These are phyloP conservation scores for Datura wrightii DNA, from an alignment of 257 asterid genomes.

Conservation along the genomic window DNA sequence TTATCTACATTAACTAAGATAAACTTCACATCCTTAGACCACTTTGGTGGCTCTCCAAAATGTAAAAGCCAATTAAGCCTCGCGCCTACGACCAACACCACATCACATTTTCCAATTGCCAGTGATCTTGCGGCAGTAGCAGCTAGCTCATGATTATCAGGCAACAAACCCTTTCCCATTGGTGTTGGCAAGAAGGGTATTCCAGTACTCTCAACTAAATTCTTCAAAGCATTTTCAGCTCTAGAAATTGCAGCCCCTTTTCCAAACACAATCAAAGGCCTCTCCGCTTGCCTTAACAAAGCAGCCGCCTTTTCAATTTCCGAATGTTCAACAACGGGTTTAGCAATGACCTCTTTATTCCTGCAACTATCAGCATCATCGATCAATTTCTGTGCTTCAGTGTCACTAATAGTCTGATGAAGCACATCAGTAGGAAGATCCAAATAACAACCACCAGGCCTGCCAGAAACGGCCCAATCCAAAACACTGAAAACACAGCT, in stretches of 20 bases:
- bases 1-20: constrained; percentile 70
- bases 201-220: constrained; percentile 71
- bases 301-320: constrained; percentile 68
- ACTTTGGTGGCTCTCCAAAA: constrained; percentile 90
- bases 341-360: constrained; percentile 45
- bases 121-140: constrained; percentile 91
- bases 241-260: constrained; percentile 84
- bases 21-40: constrained; percentile 85
- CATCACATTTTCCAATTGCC: constrained; percentile 90
- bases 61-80: constrained; percentile 91
- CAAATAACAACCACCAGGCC: constrained; percentile 86
- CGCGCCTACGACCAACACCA: constrained; percentile 85
- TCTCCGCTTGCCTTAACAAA: constrained; percentile 67
- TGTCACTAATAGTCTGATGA: constrained; percentile 59
- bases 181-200: constrained; percentile 93
- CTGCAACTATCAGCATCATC: constrained; percentile 52
- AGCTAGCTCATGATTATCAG: constrained; percentile 81
- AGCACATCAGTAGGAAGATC: constrained; percentile 86
- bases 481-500: constrained; percentile 64
- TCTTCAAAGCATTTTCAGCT: constrained; percentile 65
- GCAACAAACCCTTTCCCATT: constrained; percentile 84
- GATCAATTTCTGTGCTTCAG: constrained; percentile 68
- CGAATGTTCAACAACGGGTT: constrained; percentile 44
- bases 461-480: constrained; percentile 63
- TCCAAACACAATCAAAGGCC: constrained; percentile 93